Evolutionary conservation across 495 filamentous ascomycete genomes (phyloP).

Genomic region (Cladorrhinum samala): DNA sequence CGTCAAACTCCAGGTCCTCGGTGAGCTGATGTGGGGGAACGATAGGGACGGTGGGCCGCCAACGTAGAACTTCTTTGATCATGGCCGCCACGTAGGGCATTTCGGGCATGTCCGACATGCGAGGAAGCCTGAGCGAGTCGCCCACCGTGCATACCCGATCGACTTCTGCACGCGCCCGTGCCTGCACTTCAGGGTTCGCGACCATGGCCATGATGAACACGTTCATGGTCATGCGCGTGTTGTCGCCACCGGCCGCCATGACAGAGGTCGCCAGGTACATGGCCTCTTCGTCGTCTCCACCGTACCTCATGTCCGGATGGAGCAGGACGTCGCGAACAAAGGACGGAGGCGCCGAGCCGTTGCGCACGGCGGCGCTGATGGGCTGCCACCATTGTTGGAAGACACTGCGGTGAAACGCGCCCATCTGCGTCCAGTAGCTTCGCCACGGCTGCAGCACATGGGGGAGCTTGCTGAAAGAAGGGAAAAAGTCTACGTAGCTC

Average conservation of each 20-base stretch:
- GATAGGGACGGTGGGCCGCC: conserved; percentile 42
- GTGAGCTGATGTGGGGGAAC: conserved; percentile 29
- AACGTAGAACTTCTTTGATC: conserved; percentile 51
- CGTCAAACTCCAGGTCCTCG: conserved; percentile 45
- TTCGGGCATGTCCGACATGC: conserved; percentile 39
- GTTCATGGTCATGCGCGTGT: conserved; percentile 35
- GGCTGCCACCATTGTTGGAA: conserved; percentile 35
- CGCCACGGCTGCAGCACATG: conserved; percentile 38
- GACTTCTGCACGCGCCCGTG: conserved; percentile 29
- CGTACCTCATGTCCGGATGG: conserved; percentile 30
- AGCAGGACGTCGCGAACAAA: conserved; percentile 31
- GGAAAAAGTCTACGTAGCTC: conserved; percentile 39
- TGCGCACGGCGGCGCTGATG: conserved; percentile 17
- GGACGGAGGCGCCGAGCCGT: conserved; percentile 21
- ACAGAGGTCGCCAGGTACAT: conserved; percentile 39
- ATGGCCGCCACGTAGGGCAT: conserved; percentile 46
- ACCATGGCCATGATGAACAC: conserved; percentile 33
- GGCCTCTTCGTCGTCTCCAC: conserved; percentile 34
- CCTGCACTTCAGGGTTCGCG: conserved; percentile 25
- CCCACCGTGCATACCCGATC: conserved; percentile 32
- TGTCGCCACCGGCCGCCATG: conserved; percentile 43
- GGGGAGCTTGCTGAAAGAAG: conserved; percentile 31
- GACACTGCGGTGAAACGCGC: conserved; percentile 25
- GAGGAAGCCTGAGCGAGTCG: conserved; percentile 27
- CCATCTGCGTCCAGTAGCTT: conserved; percentile 26